Evolutionary conservation across 768 basidiomycete genomes (phyloP), one percentile per base, ranked within the genome.

Genomic region (Termitomyces sp.): DNA sequence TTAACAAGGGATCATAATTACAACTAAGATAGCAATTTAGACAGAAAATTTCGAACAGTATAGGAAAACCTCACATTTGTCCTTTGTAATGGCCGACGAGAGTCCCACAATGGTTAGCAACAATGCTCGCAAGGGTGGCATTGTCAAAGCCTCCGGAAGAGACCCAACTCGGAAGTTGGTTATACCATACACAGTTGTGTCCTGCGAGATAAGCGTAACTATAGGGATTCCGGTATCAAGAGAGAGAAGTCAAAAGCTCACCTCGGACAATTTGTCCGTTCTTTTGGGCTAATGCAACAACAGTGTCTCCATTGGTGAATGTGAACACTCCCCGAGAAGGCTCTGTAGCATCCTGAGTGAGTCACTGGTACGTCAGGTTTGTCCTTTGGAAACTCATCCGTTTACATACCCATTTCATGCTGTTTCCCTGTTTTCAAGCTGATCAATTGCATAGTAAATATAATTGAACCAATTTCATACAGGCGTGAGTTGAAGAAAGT

Each of bases 331-430:
- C 79, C 24, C 70, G 79, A 2, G 66, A 63, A 10, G 78, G 79
- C 61, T 84, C 82, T 24, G 80, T 83, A 6, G 80, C 76, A 61
- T 80, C 80, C 81, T 83, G 49, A 51, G 12, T 24, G 35, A 40
- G 7, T 24, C 35, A 46, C 26, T 20, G 20, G 7, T 38, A 28
- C 9, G 18, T 40, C 30, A 22, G 12, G 20, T 20, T 24, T 7
- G 16, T 44, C 9, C 7, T 3, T 14, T 28, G 9, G 12, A n/a
- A 36, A 48, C 6, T 16, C 16, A 59, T 28, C 12, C 46, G 0
- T 43, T 26, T 42, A n/a, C 70, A 30, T 58, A 80, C 82, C 81
- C 81, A 84, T 77, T 84, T 85, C 81, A 84, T 81, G 59, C 74
- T 76, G 63, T 82, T 81, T 14, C 72, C 71, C 72, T 73, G 44